These are phyloP conservation scores for Francoa sonchifolia DNA, from an alignment of 441 rosid genomes.

Conservation along the genomic window DNA sequence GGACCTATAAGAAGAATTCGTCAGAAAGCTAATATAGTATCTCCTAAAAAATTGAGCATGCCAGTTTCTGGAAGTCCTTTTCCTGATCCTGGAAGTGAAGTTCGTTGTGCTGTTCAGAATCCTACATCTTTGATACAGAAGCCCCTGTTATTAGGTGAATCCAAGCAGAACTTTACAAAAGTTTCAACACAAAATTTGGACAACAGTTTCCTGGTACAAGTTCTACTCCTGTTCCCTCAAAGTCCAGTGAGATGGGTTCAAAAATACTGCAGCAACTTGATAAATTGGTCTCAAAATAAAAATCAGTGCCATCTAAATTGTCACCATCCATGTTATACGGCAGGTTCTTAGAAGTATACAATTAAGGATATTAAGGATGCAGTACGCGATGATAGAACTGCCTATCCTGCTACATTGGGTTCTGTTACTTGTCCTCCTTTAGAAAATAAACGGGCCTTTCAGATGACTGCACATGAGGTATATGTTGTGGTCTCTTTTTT, in stretches of 20 bases:
- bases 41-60: slow-evolving; percentile 29
- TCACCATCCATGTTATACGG: slow-evolving; percentile 64
- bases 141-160: slow-evolving; percentile 14
- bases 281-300: slow-evolving; percentile 53
- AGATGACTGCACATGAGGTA: slow-evolving; percentile 84
- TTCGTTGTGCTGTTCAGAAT: slow-evolving; percentile 15
- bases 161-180: slow-evolving; percentile 17
- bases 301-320: slow-evolving; percentile 58
- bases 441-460: slow-evolving; percentile 43
- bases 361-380: slow-evolving; percentile 18
- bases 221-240: slow-evolving; percentile 45
- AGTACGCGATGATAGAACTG: slow-evolving; percentile 17
- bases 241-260: slow-evolving; percentile 70
- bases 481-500: slow-evolving; percentile 4
- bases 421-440: slow-evolving; percentile 20
- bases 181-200: slow-evolving; percentile 28
- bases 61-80: too few relatives aligned
- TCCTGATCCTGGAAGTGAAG: slow-evolving; percentile 24
- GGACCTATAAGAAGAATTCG: slow-evolving; percentile 90
- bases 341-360: slow-evolving; percentile 72
- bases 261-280: slow-evolving; percentile 70
- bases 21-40: slow-evolving; percentile 62
- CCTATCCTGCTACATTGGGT: slow-evolving; percentile 20
- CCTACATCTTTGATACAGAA: slow-evolving; percentile 21
- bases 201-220: slow-evolving; percentile 27